These are phyloP conservation scores for Cladophialophora bantiana DNA, from an alignment of 2,329 filamentous ascomycete species.

Conservation along the genomic window DNA sequence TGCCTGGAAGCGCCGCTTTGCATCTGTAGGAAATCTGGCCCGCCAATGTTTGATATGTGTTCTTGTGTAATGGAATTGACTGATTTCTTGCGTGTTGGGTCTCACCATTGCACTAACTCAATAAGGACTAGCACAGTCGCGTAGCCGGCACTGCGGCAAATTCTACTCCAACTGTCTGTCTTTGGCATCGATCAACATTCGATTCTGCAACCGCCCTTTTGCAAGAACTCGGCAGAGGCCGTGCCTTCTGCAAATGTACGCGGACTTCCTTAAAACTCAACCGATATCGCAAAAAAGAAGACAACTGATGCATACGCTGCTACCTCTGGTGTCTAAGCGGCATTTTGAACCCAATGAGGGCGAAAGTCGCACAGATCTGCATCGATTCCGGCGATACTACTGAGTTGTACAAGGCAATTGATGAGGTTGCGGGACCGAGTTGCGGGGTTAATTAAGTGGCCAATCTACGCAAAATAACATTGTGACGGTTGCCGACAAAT, in stretches of 20 bases:
- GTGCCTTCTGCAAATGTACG: background rate
- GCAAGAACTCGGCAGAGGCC: background rate
- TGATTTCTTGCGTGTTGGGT: background rate
- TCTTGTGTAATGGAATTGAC: background rate
- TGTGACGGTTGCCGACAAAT: background rate
- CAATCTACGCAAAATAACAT: background rate
- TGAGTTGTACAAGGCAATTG: background rate
- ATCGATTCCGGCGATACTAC: background rate
- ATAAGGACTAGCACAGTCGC: background rate
- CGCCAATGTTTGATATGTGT: background rate
- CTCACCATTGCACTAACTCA: background rate
- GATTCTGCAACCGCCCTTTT: background rate
- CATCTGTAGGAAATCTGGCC: background rate
- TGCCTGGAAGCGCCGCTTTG: background rate
- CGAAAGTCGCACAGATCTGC: background rate
- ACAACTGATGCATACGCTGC: background rate
- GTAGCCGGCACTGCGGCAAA: conserved; percentile 3
- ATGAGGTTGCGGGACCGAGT: background rate
- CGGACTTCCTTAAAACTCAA: background rate
- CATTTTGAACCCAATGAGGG: background rate
- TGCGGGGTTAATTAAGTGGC: background rate
- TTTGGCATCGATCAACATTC: background rate
- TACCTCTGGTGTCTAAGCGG: background rate
- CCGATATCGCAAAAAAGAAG: background rate
- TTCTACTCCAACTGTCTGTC: background rate